Evolutionary conservation across 768 basidiomycete species (phyloP).

Genomic region (Mycena polygramma): DNA sequence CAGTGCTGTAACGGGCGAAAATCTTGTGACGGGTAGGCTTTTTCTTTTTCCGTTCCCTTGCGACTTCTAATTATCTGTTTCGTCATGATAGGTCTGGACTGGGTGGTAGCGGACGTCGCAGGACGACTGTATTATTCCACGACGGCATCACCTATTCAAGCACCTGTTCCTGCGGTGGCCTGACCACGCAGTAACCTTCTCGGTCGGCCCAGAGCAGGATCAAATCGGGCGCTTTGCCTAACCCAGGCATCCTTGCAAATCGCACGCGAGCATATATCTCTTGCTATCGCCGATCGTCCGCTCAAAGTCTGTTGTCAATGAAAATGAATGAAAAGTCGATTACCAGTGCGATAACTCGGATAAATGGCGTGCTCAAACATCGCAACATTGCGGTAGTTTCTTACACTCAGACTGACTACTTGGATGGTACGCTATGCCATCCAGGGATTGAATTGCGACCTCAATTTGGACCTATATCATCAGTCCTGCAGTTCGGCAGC

Average conservation of each 20-base stretch:
- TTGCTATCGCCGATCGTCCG: constrained; percentile 26
- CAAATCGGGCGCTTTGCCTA: constrained; percentile 27
- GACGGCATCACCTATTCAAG: constrained; percentile 40
- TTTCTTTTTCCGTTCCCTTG: constrained; percentile 3
- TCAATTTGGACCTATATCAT: constrained; percentile 4
- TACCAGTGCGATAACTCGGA: constrained; percentile 26
- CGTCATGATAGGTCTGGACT: constrained; percentile 70
- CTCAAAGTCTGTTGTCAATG: constrained; percentile 25
- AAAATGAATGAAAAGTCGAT: constrained; percentile 30
- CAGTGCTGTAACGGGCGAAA: constrained; percentile 91
- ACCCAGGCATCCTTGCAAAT: constrained; percentile 20
- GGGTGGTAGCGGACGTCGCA: constrained; percentile 93
- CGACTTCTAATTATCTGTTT: constrained; percentile 10
- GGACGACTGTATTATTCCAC: constrained; percentile 85
- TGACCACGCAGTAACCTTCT: constrained; percentile 27
- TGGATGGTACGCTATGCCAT: constrained; percentile 12
- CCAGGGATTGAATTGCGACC: not conserved
- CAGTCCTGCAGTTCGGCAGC: not conserved
- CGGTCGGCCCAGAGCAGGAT: constrained; percentile 29
- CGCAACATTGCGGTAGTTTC: constrained; percentile 23
- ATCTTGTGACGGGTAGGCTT: constrained; percentile 71
- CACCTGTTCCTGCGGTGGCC: constrained; percentile 38
- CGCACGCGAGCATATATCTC: constrained; percentile 18
- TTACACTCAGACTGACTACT: constrained; percentile 7
- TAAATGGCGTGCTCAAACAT: constrained; percentile 1